Conservation (phyloP, 352 stramenopile species). For the Elongisporangium anandrum region DNA sequence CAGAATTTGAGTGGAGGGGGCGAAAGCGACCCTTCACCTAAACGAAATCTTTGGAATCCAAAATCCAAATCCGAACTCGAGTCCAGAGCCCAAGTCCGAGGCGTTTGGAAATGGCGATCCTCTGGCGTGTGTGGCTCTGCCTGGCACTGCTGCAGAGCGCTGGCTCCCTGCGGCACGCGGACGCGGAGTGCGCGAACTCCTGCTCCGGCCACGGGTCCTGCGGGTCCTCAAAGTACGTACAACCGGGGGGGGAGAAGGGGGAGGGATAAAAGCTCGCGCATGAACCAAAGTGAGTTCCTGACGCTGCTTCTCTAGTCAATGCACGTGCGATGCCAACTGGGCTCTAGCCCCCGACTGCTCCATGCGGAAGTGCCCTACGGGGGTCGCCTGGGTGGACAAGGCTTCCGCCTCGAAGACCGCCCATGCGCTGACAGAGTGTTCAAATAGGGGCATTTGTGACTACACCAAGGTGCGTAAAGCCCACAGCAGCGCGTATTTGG, state of each 20-base stretch:
- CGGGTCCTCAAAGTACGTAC: slow-evolving; percentile 35
- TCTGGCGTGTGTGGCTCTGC: background rate
- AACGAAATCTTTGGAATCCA: no score
- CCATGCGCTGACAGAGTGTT: slow-evolving; percentile 54
- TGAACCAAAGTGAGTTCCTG: background rate
- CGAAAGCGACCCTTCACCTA: no score
- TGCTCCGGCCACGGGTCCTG: slow-evolving; percentile 60
- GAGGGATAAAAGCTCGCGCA: no score
- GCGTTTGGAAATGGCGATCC: no score
- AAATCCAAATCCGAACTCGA: no score
- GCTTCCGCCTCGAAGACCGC: slow-evolving; percentile 49
- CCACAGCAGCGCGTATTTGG: no score
- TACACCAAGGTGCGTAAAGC: slow-evolving; percentile 32
- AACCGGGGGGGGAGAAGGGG: no score
- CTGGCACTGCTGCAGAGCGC: slow-evolving; percentile 6
- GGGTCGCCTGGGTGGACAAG: slow-evolving; percentile 77
- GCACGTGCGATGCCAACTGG: slow-evolving; percentile 64
- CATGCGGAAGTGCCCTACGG: slow-evolving; percentile 57
- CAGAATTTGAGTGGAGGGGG: no score
- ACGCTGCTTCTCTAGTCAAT: slow-evolving; percentile 31
- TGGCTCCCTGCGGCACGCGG: slow-evolving; percentile 1
- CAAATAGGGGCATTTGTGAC: slow-evolving; percentile 60
- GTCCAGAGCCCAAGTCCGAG: no score
- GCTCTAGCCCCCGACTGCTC: slow-evolving; percentile 68
- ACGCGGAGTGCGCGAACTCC: slow-evolving; percentile 50